Evolutionary conservation across 805 yeast genomes (phyloP).

Genomic region (Sungouiozyma ichnusensis): DNA sequence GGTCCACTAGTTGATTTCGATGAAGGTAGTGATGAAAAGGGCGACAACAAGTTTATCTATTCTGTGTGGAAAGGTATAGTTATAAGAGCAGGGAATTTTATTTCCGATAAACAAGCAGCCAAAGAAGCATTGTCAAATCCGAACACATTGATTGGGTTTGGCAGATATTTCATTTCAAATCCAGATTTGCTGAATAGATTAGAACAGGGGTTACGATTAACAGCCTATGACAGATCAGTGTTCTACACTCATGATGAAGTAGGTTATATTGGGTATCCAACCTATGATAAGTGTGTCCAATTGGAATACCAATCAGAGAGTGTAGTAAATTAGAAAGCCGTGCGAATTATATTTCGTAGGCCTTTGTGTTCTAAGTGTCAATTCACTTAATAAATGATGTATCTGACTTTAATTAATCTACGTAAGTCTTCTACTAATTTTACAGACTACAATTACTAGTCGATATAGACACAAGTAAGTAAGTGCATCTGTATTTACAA

Average conservation of each 20-base stretch:
- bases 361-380: too few species aligned
- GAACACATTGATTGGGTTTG: constrained; percentile 32
- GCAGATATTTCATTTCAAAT: constrained; percentile 41
- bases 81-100: constrained; percentile 30
- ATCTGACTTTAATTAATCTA: too few species aligned
- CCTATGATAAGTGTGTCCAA: constrained; percentile 13
- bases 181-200: constrained; percentile 43
- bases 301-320: background rate
- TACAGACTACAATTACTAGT: too few species aligned
- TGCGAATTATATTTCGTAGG: too few species aligned
- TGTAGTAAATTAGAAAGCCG: background rate
- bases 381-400: too few species aligned
- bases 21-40: constrained; percentile 12
- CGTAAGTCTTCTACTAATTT: too few species aligned
- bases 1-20: constrained; percentile 10
- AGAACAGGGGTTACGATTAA: constrained; percentile 30
- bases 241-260: constrained; percentile 32
- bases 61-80: constrained; percentile 36
- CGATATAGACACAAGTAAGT: too few species aligned
- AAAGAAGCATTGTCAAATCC: constrained; percentile 11
- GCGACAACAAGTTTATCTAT: constrained; percentile 27
- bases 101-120: constrained; percentile 13
- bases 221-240: constrained; percentile 36
- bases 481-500: too few species aligned
- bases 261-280: constrained; percentile 37